Base-by-base conservation (phyloP, 805 yeast genomes). In the Suhomyces pyralidae region DNA sequence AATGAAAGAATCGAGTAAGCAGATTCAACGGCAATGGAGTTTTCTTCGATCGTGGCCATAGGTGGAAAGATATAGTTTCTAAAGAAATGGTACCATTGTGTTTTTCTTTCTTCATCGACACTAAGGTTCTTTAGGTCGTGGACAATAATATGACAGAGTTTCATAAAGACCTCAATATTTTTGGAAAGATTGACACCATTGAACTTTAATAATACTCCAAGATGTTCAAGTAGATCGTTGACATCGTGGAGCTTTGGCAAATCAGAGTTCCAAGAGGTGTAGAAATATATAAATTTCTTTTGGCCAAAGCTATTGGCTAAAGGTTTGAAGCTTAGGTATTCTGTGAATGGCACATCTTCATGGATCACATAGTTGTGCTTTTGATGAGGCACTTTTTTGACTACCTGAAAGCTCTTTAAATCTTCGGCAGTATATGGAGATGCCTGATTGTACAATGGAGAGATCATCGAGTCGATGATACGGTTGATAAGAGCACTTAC, bases 11-110 rank as follows among this genome's bases (percentile, higher is more conserved):
- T 61, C 7, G 71, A 66, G 61, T 70, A 90, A 0, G 89, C 80
- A 55, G 82, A 86, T 55, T 83, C 81, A 8, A 85, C 77, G 0
- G 82, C 79, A 5, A 83, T 73, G 10, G 89, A 80, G 58, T 86
- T 85, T 15, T 79, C 79, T 12, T 74, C 79, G 5, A 85, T 66
- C 25, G 82, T 67, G 3, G 81, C 67, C 22, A 86, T 68, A 0
- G 85, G 74, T 0, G 94, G 93, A 26, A 88, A 78, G 1, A 93
- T 73, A 59, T 78, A 85, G 53, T 82, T 80, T 55, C 96, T 78
- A 59, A 78, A 80, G 58, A 77, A 87, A 43, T 79, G 79, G 47
- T 85, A 73, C 91, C 96, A 71, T 24, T 34, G 20, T 4, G 32
- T 24, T 46, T 46, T 46, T 26, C 24, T n/a, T 26, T 50, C 55